A percentile compares a stretch with the other conserved stretches of the same genome.
Evolutionary conservation across 352 stramenopile genomes (phyloP).

Genomic region (Paralagenidium karlingii): DNA sequence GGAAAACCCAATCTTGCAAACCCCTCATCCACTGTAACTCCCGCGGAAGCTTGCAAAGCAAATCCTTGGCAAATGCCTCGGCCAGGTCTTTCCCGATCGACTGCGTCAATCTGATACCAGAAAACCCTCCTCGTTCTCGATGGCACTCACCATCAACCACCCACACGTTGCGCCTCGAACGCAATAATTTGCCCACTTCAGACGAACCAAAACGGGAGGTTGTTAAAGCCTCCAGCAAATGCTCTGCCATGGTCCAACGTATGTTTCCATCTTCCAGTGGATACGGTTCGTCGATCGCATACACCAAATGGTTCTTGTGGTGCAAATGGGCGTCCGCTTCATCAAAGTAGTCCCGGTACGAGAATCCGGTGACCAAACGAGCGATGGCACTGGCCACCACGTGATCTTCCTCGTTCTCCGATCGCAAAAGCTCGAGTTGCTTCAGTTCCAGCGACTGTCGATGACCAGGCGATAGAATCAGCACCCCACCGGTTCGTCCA

Average conservation of each 20-base stretch:
- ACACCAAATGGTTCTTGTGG: conserved; percentile 82
- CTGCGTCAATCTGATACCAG: too few relatives aligned
- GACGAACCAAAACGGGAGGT: too few relatives aligned
- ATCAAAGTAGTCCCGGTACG: conserved; percentile 76
- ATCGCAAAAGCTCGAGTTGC: conserved; percentile 23
- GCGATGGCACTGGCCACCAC: conserved; percentile 12
- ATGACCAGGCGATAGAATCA: conserved; percentile 80
- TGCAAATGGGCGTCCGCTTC: conserved; percentile 80
- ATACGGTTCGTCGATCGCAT: conserved; percentile 45
- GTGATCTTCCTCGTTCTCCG: conserved; percentile 2
- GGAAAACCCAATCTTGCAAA: conserved; percentile 14
- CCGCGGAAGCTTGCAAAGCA: conserved; percentile 44
- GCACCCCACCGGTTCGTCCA: conserved; percentile 20
- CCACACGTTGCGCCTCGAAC: too few relatives aligned
- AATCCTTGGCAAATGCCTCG: conserved; percentile 42
- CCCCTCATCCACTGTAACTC: conserved; percentile 69
- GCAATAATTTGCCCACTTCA: too few relatives aligned
- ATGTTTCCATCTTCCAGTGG: conserved; percentile 29
- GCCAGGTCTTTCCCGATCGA: too few relatives aligned
- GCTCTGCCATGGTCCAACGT: conserved; percentile 50
- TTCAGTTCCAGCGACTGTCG: conserved; percentile 84
- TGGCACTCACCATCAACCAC: too few relatives aligned
- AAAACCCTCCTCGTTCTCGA: too few relatives aligned
- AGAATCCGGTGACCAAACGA: conserved; percentile 22
- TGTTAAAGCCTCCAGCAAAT: too few relatives aligned